Base-by-base conservation (phyloP, 352 stramenopile species). In the Phytophthora niederhauseri region DNA sequence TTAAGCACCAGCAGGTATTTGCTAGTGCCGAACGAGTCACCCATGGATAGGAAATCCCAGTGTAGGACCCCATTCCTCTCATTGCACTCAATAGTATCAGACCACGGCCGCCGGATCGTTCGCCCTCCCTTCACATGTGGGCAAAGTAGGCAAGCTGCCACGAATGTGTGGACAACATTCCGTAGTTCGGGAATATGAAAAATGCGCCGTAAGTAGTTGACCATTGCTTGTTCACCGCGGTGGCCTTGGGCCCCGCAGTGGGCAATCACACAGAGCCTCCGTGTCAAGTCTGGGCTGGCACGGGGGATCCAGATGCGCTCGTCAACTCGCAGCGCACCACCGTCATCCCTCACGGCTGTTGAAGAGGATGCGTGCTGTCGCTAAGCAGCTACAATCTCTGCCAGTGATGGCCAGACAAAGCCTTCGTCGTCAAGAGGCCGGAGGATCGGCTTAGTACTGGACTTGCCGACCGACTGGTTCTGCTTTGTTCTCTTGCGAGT, bases 71-170 rank as follows among this genome's bases (percentile, higher is more conserved):
- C 55, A 30, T 61, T 61, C 2, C 55, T 20, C 8, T 36, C 26
- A 28, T 11, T 34, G 19, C 60, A 66, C 2, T 60, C 50, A n/a
- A 63, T 63, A 2, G 17, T 60, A 49, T 66, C 60, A 28, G 50
- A 19, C 50, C 45, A 66, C 2, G 51, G 50, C 54, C 50, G 31
- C 11, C 19, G 51, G 8, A 66, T 66, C 12, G 20, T 50, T 8
- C 22, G 46, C 9, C 28, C 41, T 19, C 50, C 56, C 45, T 56
- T 60, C 26, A n/a, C 14, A 52, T 56, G 51, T 24, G 59, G 26
- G 20, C 52, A 61, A 11, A 61, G 26, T 20, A 34, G 41, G 15
- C 41, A 52, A 17, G 41, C n/a, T 20, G 38, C 20, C 15, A 20
- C 41, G 6, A 34, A 41, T 36, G 30, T 34, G 4, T 65, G 19